Evolutionary conservation across 768 basidiomycete genomes (phyloP).

Genomic region (Phylloporus scabripes): DNA sequence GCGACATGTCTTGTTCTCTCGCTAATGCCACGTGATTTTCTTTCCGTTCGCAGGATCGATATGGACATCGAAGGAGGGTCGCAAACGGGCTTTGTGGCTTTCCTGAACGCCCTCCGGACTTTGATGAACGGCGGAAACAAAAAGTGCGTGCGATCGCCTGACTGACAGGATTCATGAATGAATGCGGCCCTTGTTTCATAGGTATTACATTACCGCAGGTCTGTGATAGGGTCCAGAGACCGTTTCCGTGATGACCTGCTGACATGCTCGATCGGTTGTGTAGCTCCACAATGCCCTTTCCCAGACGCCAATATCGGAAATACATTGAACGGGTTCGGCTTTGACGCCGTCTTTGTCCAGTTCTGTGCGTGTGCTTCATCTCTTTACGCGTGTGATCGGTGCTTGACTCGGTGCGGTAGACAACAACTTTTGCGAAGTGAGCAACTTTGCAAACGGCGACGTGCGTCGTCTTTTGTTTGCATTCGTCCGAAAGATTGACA

Average conservation of each 20-base stretch:
- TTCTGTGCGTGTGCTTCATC: constrained; percentile 31
- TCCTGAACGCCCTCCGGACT: constrained; percentile 23
- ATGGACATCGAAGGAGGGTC: constrained; percentile 46
- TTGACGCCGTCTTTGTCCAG: constrained; percentile 49
- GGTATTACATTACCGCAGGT: constrained; percentile 43
- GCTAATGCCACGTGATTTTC: background rate
- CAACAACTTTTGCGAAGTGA: constrained; percentile 42
- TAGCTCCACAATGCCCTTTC: constrained; percentile 42
- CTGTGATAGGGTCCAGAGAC: constrained; percentile 4
- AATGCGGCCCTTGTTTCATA: constrained; percentile 8
- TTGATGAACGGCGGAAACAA: constrained; percentile 28
- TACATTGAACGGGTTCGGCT: constrained; percentile 37
- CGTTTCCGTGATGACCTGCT: constrained; percentile 1
- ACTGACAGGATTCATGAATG: background rate
- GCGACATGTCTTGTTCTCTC: background rate
- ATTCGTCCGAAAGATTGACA: background rate
- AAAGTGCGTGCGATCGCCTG: constrained; percentile 15
- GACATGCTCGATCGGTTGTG: background rate
- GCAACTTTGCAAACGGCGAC: constrained; percentile 39
- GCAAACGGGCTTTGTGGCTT: constrained; percentile 26
- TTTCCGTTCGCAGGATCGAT: constrained; percentile 29
- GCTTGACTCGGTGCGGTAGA: constrained; percentile 25
- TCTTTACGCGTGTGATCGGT: background rate
- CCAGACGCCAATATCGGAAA: constrained; percentile 43
- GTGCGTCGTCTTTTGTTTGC: constrained; percentile 15